Conservation (phyloP, 192 early-diverging fungal species). For the Entomortierella chlamydospora region DNA sequence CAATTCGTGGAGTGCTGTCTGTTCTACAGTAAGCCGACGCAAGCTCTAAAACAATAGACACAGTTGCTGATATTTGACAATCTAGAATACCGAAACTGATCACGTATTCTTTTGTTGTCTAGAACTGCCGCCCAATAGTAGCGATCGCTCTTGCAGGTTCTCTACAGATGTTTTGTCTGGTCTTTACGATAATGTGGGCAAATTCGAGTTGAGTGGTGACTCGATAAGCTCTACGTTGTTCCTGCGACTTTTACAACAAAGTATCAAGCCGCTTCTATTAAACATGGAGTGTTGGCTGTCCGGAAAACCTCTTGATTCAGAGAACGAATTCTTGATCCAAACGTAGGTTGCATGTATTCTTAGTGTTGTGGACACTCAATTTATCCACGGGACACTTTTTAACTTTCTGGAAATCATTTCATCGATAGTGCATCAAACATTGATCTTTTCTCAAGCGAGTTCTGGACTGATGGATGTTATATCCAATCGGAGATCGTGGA, state of each 20-base stretch:
- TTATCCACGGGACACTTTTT: background rate
- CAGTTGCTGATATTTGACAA: too few relatives aligned
- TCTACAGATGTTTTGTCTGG: slow-evolving; percentile 20
- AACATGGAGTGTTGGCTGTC: slow-evolving; percentile 42
- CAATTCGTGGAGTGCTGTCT: slow-evolving; percentile 13
- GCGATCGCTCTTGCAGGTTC: slow-evolving; percentile 6
- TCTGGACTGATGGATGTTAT: slow-evolving; percentile 34
- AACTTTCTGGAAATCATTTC: background rate
- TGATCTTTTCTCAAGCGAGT: slow-evolving; percentile 21
- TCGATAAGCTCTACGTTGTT: slow-evolving; percentile 1
- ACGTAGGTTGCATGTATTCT: too few relatives aligned
- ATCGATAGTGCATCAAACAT: slow-evolving; percentile 7
- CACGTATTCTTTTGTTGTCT: background rate
- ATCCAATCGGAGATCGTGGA: slow-evolving; percentile 19
- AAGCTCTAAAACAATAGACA: background rate
- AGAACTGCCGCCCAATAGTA: background rate
- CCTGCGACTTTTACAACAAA: slow-evolving; percentile 21
- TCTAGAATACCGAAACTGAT: too few relatives aligned
- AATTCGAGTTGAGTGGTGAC: slow-evolving; percentile 17
- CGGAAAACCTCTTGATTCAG: slow-evolving; percentile 23
- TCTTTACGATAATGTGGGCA: slow-evolving; percentile 14
- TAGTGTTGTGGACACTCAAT: too few relatives aligned
- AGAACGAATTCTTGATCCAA: slow-evolving; percentile 33
- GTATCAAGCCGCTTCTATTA: slow-evolving; percentile 30
- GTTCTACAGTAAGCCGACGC: slow-evolving; percentile 23